A percentile compares a stretch with the other conserved stretches of the same genome.
phyloP scores from a whole-genome alignment of 768 basidiomycete species.

The Cyathus striatus region DNA sequence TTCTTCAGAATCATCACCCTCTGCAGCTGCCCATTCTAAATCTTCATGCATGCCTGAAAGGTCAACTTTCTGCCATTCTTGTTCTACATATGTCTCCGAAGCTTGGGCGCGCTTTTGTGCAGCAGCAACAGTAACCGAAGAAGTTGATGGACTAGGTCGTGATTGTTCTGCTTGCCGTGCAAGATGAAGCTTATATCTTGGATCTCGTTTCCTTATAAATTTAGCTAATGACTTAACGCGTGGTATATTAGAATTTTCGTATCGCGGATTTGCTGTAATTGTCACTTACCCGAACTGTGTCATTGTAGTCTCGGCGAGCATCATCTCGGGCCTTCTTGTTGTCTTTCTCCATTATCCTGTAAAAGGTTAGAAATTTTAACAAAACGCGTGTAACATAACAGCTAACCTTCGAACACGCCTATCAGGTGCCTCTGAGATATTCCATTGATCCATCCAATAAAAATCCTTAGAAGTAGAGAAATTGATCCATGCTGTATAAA shows the following conservation, averaged over 20 bases:
- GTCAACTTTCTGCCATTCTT: slow-evolving; percentile 83
- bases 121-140: slow-evolving; percentile 21
- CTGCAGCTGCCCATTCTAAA: slow-evolving; percentile 70
- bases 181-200: slow-evolving; percentile 71
- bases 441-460: slow-evolving; percentile 82
- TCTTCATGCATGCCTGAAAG: slow-evolving; percentile 43
- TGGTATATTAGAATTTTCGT: no score
- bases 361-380: slow-evolving; percentile 1
- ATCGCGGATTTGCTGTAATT: no score
- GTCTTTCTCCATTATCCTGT: slow-evolving; percentile 89
- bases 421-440: slow-evolving; percentile 80
- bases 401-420: slow-evolving; percentile 70
- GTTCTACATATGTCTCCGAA: slow-evolving; percentile 61
- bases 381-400: not conserved
- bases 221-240: slow-evolving; percentile 66
- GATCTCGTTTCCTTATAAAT: slow-evolving; percentile 84
- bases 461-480: slow-evolving; percentile 89
- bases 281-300: slow-evolving; percentile 78
- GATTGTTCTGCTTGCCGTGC: slow-evolving; percentile 37
- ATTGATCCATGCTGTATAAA: slow-evolving; percentile 84
- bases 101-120: slow-evolving; percentile 19
- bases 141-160: slow-evolving; percentile 23
- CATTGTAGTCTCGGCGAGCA: slow-evolving; percentile 87
- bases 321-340: slow-evolving; percentile 91
- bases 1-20: slow-evolving; percentile 68